Conservation (phyloP, 2,329 filamentous ascomycete species). For the Colletotrichum sp. region DNA sequence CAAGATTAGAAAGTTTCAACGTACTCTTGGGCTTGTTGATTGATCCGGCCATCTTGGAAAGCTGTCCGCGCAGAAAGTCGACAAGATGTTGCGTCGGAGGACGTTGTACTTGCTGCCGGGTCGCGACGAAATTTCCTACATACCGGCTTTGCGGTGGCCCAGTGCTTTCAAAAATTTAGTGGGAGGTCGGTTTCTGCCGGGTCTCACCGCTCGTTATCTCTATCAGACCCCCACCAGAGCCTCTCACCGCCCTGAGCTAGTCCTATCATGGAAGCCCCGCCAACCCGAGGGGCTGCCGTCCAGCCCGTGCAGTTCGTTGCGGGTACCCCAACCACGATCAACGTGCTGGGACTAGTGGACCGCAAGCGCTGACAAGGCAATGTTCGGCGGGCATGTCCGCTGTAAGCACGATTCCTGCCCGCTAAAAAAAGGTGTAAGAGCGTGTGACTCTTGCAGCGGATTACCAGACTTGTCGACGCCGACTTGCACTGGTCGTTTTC, state of each 20-base stretch:
- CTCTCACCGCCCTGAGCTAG: constrained; percentile 9
- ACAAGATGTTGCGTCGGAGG: neutral
- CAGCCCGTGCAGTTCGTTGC: neutral
- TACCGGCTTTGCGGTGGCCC: neutral
- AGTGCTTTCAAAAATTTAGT: constrained; percentile 24
- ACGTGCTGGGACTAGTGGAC: constrained; percentile 12
- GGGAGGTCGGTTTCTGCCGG: constrained; percentile 20
- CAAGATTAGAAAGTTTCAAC: constrained; percentile 23
- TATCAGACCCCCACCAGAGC: neutral
- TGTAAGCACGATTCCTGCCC: neutral
- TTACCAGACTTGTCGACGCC: neutral
- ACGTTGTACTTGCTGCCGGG: neutral
- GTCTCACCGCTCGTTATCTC: constrained; percentile 13
- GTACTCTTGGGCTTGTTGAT: constrained; percentile 61
- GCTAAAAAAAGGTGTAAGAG: neutral
- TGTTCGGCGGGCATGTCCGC: neutral
- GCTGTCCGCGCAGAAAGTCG: neutral
- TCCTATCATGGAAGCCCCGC: neutral
- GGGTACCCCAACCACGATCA: neutral
- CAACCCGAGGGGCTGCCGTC: neutral
- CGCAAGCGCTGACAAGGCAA: neutral
- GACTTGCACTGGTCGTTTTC: neutral
- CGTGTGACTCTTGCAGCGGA: neutral
- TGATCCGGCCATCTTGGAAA: constrained; percentile 52
- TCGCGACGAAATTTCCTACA: constrained; percentile 15